These are phyloP conservation scores for Ogataea methanolica DNA, from an alignment of 805 yeast genomes.

Conservation along the genomic window DNA sequence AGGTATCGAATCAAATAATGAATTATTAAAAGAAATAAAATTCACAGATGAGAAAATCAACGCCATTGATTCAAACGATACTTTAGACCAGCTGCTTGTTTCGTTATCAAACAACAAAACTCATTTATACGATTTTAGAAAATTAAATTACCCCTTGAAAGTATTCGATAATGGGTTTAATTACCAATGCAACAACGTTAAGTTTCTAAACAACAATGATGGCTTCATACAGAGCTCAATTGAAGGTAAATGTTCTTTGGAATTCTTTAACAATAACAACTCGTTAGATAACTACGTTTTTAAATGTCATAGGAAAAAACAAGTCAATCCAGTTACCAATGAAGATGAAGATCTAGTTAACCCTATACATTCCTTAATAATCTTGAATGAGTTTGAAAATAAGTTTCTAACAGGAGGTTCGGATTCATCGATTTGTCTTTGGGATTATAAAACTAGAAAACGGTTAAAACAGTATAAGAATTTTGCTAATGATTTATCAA, in stretches of 20 bases:
- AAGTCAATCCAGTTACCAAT: conserved; percentile 10
- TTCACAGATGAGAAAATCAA: conserved; percentile 47
- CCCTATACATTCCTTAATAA: conserved; percentile 20
- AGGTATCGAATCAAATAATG: conserved; percentile 32
- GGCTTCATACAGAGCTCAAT: conserved; percentile 69
- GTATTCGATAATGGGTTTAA: conserved; percentile 27
- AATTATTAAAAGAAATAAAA: conserved; percentile 8
- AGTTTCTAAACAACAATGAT: conserved; percentile 47
- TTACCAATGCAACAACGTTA: conserved; percentile 57
- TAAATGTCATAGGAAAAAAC: conserved; percentile 63
- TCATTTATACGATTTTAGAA: conserved; percentile 46
- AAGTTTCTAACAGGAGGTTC: conserved; percentile 26
- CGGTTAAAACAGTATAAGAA: conserved; percentile 22
- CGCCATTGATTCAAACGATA: conserved; percentile 47
- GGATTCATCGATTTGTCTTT: conserved; percentile 27
- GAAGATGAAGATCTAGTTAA: conserved; percentile 19
- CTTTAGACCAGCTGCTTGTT: conserved; percentile 37
- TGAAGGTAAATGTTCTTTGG: conserved; percentile 78
- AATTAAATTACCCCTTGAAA: conserved; percentile 7
- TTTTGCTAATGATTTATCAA: conserved; percentile 15
- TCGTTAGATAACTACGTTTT: conserved; percentile 56
- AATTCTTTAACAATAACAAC: conserved; percentile 41
- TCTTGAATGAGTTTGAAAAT: conserved; percentile 7
- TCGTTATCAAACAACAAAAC: conserved; percentile 51
- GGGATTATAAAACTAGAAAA: conserved; percentile 29